Evolutionary conservation across 345 rosid species (phyloP).

Genomic region (Psidium friedrichsthalianum): DNA sequence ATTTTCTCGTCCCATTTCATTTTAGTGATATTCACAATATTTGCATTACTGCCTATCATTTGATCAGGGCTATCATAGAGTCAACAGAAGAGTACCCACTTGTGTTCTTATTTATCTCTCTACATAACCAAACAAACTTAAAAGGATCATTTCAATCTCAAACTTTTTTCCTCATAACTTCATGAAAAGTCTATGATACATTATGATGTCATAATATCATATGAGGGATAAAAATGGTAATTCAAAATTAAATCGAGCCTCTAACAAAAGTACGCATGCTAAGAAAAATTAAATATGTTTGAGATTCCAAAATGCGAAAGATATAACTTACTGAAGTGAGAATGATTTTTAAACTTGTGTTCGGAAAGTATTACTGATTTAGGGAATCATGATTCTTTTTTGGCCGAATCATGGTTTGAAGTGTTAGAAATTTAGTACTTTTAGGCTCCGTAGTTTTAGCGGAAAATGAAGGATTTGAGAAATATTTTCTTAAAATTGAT

Average conservation of each 20-base stretch:
- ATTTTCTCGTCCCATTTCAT: not conserved
- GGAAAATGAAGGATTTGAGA: too few species aligned
- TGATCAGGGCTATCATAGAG: not conserved
- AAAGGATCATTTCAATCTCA: not conserved
- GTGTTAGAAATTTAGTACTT: too few species aligned
- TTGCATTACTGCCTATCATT: not conserved
- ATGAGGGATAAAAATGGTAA: not conserved
- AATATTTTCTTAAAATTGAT: too few species aligned
- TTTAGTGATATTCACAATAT: not conserved
- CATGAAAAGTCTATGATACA: not conserved
- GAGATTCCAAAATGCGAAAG: accelerated
- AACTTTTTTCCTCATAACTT: not conserved
- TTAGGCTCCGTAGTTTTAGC: too few species aligned
- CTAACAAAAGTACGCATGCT: not conserved
- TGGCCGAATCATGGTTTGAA: too few species aligned
- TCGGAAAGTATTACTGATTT: not conserved
- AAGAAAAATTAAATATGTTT: not conserved
- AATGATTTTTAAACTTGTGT: not conserved
- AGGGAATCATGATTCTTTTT: too few species aligned
- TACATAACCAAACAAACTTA: not conserved
- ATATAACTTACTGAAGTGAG: not conserved
- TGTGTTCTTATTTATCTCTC: not conserved
- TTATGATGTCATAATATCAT: not conserved
- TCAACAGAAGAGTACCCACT: accelerated
- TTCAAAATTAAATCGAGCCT: not conserved